A percentile compares a stretch with the other conserved stretches of the same genome.
Evolutionary conservation across 192 early-diverging fungal species (phyloP).

Genomic region (Linnemannia elongata): DNA sequence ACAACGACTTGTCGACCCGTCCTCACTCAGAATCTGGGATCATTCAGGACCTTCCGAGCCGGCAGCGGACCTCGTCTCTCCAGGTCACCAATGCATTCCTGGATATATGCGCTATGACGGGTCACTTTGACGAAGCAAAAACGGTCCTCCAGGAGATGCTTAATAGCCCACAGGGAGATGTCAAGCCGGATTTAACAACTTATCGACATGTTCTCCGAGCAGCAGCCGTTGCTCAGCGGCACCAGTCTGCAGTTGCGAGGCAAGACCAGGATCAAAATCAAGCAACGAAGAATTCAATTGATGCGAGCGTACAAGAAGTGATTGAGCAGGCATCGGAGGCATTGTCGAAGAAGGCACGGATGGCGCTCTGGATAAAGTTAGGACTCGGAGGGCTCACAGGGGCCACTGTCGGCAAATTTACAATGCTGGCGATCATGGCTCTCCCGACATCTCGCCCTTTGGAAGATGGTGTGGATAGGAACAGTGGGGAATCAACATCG

Average conservation of each 20-base stretch:
- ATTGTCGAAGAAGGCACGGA: slow-evolving; percentile 20
- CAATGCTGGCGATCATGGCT: slow-evolving; percentile 41
- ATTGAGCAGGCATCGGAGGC: slow-evolving; percentile 24
- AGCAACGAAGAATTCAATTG: background rate
- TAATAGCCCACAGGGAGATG: slow-evolving; percentile 25
- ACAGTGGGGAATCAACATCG: background rate
- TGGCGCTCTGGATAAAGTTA: slow-evolving; percentile 37
- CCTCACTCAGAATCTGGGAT: background rate
- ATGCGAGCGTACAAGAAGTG: slow-evolving; percentile 7
- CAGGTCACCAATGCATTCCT: slow-evolving; percentile 43
- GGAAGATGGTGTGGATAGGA: background rate
- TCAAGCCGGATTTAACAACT: slow-evolving; percentile 48
- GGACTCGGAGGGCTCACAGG: slow-evolving; percentile 37
- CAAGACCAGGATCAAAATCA: background rate
- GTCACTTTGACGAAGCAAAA: slow-evolving; percentile 36
- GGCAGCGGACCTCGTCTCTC: slow-evolving; percentile 6
- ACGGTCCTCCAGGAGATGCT: slow-evolving; percentile 31
- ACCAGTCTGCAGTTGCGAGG: background rate
- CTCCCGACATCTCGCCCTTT: slow-evolving; percentile 14
- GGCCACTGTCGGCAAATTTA: slow-evolving; percentile 42
- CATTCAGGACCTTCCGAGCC: background rate
- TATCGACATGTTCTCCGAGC: slow-evolving; percentile 32
- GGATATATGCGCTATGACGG: slow-evolving; percentile 38
- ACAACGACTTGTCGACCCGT: slow-evolving; percentile 16
- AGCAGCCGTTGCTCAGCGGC: slow-evolving; percentile 8